Conservation (phyloP, 192 early-diverging fungal species). For the Coemansia umbellata region DNA sequence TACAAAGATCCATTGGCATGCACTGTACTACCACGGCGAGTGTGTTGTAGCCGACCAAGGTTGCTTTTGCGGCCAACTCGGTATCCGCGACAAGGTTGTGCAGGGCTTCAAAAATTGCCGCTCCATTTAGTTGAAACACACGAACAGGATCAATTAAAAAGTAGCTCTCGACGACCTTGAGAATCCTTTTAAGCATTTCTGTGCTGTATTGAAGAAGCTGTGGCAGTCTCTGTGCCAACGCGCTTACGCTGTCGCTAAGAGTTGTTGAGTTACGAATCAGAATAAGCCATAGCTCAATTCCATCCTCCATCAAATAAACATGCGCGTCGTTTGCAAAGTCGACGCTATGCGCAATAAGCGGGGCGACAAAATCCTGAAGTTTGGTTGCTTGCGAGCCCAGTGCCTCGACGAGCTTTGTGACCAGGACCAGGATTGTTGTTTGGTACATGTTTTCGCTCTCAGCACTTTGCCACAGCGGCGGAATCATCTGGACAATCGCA, state of each 20-base stretch:
- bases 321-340: constrained; percentile 60
- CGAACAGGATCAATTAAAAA: constrained; percentile 54
- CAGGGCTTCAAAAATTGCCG: constrained; percentile 20
- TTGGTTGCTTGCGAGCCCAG: constrained; percentile 65
- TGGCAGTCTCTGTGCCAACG: constrained; percentile 61
- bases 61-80: constrained; percentile 19
- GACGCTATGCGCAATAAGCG: constrained; percentile 72
- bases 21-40: constrained; percentile 35
- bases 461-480: constrained; percentile 75
- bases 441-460: constrained; percentile 76
- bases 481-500: constrained; percentile 69
- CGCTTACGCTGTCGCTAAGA: constrained; percentile 53
- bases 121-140: constrained; percentile 13
- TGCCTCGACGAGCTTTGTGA: constrained; percentile 74
- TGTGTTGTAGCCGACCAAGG: constrained; percentile 25
- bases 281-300: constrained; percentile 83
- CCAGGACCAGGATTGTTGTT: constrained; percentile 68
- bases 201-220: constrained; percentile 68
- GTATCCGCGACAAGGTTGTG: constrained; percentile 26
- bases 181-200: constrained; percentile 68
- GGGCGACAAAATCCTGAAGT: constrained; percentile 70
- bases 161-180: constrained; percentile 86
- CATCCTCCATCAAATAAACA: constrained; percentile 86
- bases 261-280: constrained; percentile 66
- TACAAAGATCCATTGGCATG: constrained; percentile 6